phyloP scores from a whole-genome alignment of 345 rosid species.

The Hibiscus trionum region DNA sequence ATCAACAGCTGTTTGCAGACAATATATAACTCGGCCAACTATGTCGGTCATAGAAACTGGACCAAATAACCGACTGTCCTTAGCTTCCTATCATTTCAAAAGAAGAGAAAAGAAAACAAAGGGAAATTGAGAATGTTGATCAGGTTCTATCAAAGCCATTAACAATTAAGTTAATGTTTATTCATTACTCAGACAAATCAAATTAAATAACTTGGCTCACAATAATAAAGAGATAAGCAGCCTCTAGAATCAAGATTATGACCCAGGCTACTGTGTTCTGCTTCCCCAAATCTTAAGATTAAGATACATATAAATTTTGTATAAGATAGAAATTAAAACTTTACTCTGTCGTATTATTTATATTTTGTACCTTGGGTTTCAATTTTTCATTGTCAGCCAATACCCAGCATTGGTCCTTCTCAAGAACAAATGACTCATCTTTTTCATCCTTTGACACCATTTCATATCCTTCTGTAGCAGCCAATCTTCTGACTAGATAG shows the following conservation, averaged over 20 bases:
- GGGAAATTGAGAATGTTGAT: neutral
- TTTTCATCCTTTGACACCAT: constrained; percentile 71
- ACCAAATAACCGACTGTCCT: constrained; percentile 84
- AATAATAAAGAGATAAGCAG: neutral
- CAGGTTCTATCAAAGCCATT: neutral
- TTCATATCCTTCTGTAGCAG: constrained; percentile 78
- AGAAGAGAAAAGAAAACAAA: neutral
- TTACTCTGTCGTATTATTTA: neutral
- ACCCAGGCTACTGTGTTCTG: neutral
- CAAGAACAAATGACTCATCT: constrained; percentile 81
- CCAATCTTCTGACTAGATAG: constrained; percentile 73
- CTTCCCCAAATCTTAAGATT: neutral
- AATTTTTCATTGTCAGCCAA: constrained; percentile 67
- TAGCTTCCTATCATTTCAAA: constrained; percentile 58
- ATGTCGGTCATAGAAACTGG: constrained; percentile 68
- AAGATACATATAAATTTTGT: neutral
- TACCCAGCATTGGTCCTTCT: constrained; percentile 83
- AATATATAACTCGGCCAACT: constrained; percentile 77
- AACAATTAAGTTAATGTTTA: neutral
- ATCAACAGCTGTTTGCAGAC: constrained; percentile 75
- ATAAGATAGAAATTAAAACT: neutral
- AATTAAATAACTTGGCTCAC: neutral
- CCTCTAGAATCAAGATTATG: neutral
- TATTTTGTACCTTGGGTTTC: constrained; percentile 62
- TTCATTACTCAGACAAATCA: neutral